phyloP scores from a whole-genome alignment of 192 early-diverging fungal species.

The Rhizophagus clarus region DNA sequence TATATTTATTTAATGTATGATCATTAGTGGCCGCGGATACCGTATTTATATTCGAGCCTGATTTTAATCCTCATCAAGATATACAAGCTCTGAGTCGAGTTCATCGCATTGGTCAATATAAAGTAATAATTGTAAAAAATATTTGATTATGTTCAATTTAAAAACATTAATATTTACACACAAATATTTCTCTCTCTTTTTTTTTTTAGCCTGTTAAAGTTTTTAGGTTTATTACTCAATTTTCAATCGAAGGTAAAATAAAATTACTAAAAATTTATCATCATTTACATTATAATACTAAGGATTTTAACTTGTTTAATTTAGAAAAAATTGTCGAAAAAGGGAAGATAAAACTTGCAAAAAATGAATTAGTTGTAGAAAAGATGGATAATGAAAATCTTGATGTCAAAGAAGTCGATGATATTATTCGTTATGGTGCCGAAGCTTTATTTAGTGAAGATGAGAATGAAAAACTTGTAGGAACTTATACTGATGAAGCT shows the following conservation, averaged over 20 bases:
- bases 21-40: conserved; percentile 65
- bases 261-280: neutral
- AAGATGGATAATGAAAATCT: conserved; percentile 64
- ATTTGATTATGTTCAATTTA: too few relatives aligned
- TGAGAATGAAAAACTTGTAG: conserved; percentile 41
- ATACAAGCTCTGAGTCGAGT: conserved; percentile 75
- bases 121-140: conserved; percentile 39
- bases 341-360: conserved; percentile 72
- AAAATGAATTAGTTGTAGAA: conserved; percentile 77
- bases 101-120: conserved; percentile 74
- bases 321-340: conserved; percentile 71
- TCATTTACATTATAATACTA: conserved; percentile 1
- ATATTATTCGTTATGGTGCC: conserved; percentile 71
- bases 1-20: conserved; percentile 70
- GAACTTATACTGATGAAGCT: conserved; percentile 59
- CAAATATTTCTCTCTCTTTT: too few relatives aligned
- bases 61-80: conserved; percentile 75
- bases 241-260: conserved; percentile 58
- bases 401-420: conserved; percentile 57
- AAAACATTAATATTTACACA: too few relatives aligned
- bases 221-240: conserved; percentile 64
- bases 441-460: conserved; percentile 69
- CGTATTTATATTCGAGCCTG: conserved; percentile 72
- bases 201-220: conserved; percentile 38
- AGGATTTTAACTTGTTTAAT: neutral